Conservation (phyloP, 345 rosid genomes). For the Brassica carinata region DNA sequence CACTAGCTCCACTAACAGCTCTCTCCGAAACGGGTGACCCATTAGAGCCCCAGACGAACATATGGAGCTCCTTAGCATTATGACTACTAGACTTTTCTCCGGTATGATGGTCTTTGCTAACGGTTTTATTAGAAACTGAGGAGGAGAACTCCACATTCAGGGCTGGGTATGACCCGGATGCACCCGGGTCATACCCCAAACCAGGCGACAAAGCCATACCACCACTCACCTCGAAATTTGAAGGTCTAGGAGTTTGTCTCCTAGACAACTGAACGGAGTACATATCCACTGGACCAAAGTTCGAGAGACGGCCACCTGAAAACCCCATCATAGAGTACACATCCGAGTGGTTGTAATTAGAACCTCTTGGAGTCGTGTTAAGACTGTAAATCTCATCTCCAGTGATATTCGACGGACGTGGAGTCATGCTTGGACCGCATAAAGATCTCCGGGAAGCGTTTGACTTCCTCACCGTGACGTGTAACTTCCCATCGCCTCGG, state of each 20-base stretch:
- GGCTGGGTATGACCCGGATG: constrained; percentile 65
- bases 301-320: constrained; percentile 70
- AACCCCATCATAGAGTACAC: constrained; percentile 82
- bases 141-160: constrained; percentile 68
- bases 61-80: constrained; percentile 82
- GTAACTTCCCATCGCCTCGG: constrained; percentile 87
- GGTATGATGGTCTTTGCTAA: constrained; percentile 35
- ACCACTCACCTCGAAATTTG: constrained; percentile 76
- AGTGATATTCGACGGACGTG: constrained; percentile 81
- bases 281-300: constrained; percentile 79
- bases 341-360: constrained; percentile 81
- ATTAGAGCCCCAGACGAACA: constrained; percentile 93
- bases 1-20: constrained; percentile 59
- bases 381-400: constrained; percentile 86
- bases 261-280: constrained; percentile 72
- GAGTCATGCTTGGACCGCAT: constrained; percentile 54
- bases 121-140: constrained; percentile 48
- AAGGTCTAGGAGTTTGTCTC: constrained; percentile 74
- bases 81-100: constrained; percentile 51
- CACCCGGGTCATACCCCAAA: constrained; percentile 76
- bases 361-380: constrained; percentile 76
- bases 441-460: constrained; percentile 76
- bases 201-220: constrained; percentile 69
- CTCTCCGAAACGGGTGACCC: constrained; percentile 91
- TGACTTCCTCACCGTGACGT: constrained; percentile 82